A percentile compares a stretch with the other conserved stretches of the same genome.
Conservation (phyloP, 192 early-diverging fungal species). For the Glomus cerebriforme region DNA sequence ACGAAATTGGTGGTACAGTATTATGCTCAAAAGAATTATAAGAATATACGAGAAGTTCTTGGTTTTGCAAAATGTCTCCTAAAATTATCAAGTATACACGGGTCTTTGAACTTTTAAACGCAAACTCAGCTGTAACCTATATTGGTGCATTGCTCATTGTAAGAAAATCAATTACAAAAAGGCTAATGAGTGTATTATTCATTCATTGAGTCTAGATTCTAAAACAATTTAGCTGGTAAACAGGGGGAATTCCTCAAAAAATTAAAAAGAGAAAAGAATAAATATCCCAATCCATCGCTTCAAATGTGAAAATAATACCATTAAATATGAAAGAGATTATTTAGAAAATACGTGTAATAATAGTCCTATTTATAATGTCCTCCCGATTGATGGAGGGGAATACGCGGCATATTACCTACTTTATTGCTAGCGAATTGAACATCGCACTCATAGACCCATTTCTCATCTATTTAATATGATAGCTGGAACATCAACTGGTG, state of each 20-base stretch:
- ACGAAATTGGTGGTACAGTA: too few species aligned
- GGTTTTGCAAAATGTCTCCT: not conserved
- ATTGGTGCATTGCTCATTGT: not conserved
- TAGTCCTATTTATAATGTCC: not conserved
- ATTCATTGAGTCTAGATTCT: not conserved
- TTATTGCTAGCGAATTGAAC: conserved; percentile 9
- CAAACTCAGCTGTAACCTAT: not conserved
- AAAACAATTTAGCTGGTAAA: not conserved
- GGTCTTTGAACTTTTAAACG: not conserved
- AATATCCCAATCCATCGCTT: not conserved
- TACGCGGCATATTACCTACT: conserved; percentile 1
- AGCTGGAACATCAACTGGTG: conserved; percentile 2
- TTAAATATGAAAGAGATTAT: not conserved
- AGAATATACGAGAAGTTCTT: conserved; percentile 1
- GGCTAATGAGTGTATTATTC: not conserved
- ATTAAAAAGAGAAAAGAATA: not conserved
- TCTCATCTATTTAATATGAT: conserved; percentile 14
- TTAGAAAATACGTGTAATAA: not conserved
- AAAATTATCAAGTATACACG: not conserved
- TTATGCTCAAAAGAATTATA: not conserved
- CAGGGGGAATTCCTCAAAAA: not conserved
- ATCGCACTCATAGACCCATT: conserved; percentile 9
- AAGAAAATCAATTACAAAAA: not conserved
- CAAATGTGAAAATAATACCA: not conserved
- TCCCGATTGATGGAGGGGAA: not conserved